These are phyloP conservation scores for Lizanozyma gosingica DNA, from an alignment of 1,139 yeast species.

Conservation along the genomic window DNA sequence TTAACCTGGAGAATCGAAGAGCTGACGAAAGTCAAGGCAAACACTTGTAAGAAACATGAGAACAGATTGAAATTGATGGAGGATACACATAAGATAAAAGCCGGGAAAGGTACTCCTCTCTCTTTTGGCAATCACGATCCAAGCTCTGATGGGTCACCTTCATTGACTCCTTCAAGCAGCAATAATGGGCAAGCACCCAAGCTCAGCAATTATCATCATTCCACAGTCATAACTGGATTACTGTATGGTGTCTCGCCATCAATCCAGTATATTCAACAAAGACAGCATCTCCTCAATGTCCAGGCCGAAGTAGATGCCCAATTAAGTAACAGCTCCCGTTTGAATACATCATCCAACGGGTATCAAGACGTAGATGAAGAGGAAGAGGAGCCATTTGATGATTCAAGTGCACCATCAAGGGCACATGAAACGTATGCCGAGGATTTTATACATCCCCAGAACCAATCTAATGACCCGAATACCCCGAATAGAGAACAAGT, in stretches of 20 bases:
- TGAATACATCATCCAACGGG: neutral
- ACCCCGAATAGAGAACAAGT: constrained; percentile 1
- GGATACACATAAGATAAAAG: constrained; percentile 27
- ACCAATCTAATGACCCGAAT: constrained; percentile 1
- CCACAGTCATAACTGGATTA: neutral
- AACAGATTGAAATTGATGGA: constrained; percentile 39
- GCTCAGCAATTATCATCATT: neutral
- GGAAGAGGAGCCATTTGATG: constrained; percentile 5
- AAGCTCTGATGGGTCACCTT: neutral
- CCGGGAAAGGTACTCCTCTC: constrained; percentile 4
- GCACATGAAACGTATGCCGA: constrained; percentile 22
- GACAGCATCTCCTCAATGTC: neutral
- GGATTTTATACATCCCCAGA: constrained; percentile 14
- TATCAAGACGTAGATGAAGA: constrained; percentile 10
- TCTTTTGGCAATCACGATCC: neutral
- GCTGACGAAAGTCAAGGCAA: constrained; percentile 49
- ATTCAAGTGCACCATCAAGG: constrained; percentile 15
- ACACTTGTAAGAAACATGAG: constrained; percentile 49
- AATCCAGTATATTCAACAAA: neutral
- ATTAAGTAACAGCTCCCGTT: constrained; percentile 2
- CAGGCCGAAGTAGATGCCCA: constrained; percentile 6
- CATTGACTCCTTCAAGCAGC: neutral
- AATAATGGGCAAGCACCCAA: neutral
- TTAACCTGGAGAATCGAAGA: constrained; percentile 90
- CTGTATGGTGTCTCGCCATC: neutral